A percentile compares a stretch with the other conserved stretches of the same genome.
Evolutionary conservation across 148 eudicot genomes (phyloP).

Genomic region (Heliosperma pusillum): DNA sequence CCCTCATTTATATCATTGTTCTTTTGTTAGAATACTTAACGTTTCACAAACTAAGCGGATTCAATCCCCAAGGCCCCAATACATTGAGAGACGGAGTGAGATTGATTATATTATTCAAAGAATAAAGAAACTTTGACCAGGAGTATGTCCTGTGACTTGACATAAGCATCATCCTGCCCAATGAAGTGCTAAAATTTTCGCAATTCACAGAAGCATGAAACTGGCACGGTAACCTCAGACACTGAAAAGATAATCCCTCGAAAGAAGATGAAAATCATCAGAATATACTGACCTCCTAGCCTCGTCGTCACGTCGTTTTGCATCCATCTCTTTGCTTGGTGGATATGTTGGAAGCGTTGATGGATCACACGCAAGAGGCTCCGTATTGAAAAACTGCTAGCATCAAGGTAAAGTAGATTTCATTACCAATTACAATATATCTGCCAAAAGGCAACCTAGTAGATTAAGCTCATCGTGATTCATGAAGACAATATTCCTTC

Average conservation of each 20-base stretch:
- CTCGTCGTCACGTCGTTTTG: constrained; percentile 91
- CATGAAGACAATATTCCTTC: neutral
- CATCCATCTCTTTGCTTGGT: constrained; percentile 93
- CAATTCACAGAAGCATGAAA: neutral
- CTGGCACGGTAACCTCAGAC: neutral
- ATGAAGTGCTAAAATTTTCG: neutral
- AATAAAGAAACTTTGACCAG: neutral
- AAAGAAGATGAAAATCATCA: neutral
- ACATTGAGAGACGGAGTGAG: neutral
- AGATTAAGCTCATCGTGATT: neutral
- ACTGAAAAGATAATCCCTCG: neutral
- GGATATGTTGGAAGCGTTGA: constrained; percentile 87
- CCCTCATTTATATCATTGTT: neutral
- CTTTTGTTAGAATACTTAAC: neutral
- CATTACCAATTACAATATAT: neutral
- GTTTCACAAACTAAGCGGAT: neutral
- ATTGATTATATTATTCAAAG: too few relatives aligned
- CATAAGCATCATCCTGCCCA: neutral
- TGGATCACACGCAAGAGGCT: constrained; percentile 90
- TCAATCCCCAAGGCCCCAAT: neutral
- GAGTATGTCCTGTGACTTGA: neutral
- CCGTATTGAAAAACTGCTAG: constrained; percentile 71
- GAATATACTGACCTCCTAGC: constrained; percentile 59
- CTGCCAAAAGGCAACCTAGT: neutral
- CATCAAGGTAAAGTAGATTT: constrained; percentile 11